phyloP scores from a whole-genome alignment of 257 asterid species.

The Solanum boliviense region DNA sequence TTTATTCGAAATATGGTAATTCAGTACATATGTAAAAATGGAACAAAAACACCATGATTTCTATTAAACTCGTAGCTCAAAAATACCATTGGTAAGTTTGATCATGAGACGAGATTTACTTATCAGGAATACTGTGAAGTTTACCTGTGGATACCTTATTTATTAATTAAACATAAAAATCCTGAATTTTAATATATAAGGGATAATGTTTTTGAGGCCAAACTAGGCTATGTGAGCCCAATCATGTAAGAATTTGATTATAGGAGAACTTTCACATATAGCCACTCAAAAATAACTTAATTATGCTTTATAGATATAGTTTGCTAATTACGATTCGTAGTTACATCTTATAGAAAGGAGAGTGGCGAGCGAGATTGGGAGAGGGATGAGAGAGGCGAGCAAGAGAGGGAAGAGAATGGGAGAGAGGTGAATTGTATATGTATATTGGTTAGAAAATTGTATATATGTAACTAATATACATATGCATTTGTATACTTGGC shows the following conservation, averaged over 20 bases:
- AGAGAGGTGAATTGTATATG: background rate
- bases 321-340: too few species aligned
- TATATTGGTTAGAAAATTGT: background rate
- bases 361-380: background rate
- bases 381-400: background rate
- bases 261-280: background rate
- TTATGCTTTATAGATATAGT: too few species aligned
- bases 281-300: background rate
- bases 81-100: background rate
- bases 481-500: background rate
- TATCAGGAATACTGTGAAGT: background rate
- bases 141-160: background rate
- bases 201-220: slow-evolving; percentile 34
- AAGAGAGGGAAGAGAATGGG: background rate
- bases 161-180: too few species aligned
- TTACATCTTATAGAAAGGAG: background rate
- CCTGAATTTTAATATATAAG: background rate
- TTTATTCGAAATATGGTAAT: too few species aligned
- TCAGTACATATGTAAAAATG: background rate
- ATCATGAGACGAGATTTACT: background rate
- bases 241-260: background rate
- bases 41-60: background rate
- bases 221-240: background rate
- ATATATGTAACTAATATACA: background rate
- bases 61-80: background rate